Conservation (phyloP, 148 eudicot genomes). For the Agrostemma githago region DNA sequence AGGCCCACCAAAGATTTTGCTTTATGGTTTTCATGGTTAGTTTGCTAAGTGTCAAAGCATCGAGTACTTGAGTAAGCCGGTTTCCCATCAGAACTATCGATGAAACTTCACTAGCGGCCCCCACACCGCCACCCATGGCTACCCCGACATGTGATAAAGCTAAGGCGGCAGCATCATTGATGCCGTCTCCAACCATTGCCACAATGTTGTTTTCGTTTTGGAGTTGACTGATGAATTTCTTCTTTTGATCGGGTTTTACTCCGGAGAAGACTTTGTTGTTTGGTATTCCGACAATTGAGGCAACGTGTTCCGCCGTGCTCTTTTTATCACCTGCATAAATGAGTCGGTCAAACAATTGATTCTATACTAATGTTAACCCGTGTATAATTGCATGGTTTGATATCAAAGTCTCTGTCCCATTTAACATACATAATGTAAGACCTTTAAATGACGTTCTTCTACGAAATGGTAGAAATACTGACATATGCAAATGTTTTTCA, state of each 20-base stretch:
- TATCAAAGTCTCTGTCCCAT: too few species aligned
- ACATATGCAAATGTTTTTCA: too few species aligned
- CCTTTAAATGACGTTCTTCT: too few species aligned
- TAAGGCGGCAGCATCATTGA: conserved; percentile 95
- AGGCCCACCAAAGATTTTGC: conserved; percentile 99
- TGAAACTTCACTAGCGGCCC: conserved; percentile 96
- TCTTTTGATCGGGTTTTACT: conserved; percentile 85
- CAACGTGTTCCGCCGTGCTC: conserved; percentile 85
- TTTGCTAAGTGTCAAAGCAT: conserved; percentile 89
- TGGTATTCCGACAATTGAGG: conserved; percentile 84
- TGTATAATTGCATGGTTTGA: too few species aligned
- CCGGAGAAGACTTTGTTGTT: conserved; percentile 61
- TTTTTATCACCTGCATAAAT: conserved; percentile 50
- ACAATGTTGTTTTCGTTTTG: conserved; percentile 69
- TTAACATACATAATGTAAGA: too few species aligned
- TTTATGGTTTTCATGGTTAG: conserved; percentile 90
- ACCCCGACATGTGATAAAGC: conserved; percentile 91
- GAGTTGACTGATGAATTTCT: conserved; percentile 58
- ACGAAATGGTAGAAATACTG: too few species aligned
- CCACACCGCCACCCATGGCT: conserved; percentile 89
- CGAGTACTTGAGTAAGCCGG: conserved; percentile 83
- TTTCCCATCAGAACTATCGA: conserved; percentile 89
- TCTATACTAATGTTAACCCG: too few species aligned
- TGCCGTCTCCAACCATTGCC: conserved; percentile 98
- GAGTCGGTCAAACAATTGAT: not conserved